Conservation (phyloP, 495 filamentous ascomycete species). For the Barbatosphaeria neglecta region DNA sequence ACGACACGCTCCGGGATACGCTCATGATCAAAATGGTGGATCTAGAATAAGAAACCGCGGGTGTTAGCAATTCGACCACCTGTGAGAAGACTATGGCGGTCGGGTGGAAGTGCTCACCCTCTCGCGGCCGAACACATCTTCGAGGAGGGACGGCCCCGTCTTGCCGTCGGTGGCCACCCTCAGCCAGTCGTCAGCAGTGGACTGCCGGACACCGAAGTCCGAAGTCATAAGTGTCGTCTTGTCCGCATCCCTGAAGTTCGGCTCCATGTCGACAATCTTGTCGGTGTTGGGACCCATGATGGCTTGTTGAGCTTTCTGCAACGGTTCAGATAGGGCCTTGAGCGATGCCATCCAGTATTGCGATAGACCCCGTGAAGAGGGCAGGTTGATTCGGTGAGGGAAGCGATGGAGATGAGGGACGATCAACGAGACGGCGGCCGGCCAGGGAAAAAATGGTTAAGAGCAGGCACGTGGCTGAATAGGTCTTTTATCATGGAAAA, state of each 20-base stretch:
- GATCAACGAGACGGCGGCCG: not conserved
- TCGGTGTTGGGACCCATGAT: slow-evolving; percentile 17
- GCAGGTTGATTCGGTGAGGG: not conserved
- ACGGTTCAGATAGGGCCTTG: not conserved
- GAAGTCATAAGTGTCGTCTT: slow-evolving; percentile 45
- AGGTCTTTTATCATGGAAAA: not conserved
- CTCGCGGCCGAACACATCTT: slow-evolving; percentile 70
- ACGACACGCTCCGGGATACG: slow-evolving; percentile 83
- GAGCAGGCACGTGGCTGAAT: no score
- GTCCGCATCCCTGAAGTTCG: slow-evolving; percentile 20
- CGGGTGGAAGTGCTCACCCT: slow-evolving; percentile 39
- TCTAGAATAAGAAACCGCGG: slow-evolving; percentile 31
- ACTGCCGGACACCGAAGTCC: slow-evolving; percentile 67
- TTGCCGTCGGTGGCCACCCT: slow-evolving; percentile 46
- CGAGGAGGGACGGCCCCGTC: slow-evolving; percentile 64
- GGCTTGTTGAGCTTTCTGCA: slow-evolving; percentile 16
- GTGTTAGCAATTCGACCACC: not conserved
- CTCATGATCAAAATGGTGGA: slow-evolving; percentile 75
- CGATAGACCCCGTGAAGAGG: not conserved
- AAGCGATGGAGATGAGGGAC: not conserved
- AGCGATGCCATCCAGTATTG: not conserved
- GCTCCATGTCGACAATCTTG: slow-evolving; percentile 29
- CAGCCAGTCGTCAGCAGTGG: slow-evolving; percentile 71
- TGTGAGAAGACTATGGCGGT: no score
- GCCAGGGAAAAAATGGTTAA: no score